phyloP scores from a whole-genome alignment of 1,284 basidiomycete species.

The Athelia psychrophila region DNA sequence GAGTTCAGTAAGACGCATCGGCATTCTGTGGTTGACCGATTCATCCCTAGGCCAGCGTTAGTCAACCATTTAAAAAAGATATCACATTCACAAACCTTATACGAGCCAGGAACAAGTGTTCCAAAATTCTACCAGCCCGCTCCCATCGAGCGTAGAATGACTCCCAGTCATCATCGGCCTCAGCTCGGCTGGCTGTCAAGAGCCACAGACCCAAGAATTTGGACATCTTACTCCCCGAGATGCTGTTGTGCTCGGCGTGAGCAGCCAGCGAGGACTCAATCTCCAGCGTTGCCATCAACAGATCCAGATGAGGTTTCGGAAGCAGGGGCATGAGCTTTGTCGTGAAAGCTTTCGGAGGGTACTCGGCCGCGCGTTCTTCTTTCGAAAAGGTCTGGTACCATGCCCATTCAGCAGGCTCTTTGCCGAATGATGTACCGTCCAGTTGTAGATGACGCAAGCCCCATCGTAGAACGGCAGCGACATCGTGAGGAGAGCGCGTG shows the following conservation, averaged over 20 bases:
- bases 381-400: conserved; percentile 67
- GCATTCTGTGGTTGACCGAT: conserved; percentile 50
- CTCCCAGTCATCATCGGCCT: conserved; percentile 50
- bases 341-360: conserved; percentile 59
- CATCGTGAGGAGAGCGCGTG: conserved; percentile 66
- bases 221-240: conserved; percentile 70
- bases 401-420: conserved; percentile 38
- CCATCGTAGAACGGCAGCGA: conserved; percentile 78
- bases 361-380: conserved; percentile 52
- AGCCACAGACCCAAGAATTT: conserved; percentile 75
- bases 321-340: conserved; percentile 54
- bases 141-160: conserved; percentile 75
- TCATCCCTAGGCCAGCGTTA: conserved; percentile 48
- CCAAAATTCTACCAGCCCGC: conserved; percentile 60
- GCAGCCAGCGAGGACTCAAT: conserved; percentile 66
- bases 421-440: conserved; percentile 52
- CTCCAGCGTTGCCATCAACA: conserved; percentile 55
- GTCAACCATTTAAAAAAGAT: conserved; percentile 4
- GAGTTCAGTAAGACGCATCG: conserved; percentile 66
- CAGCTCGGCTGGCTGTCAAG: conserved; percentile 42
- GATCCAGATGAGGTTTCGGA: conserved; percentile 50
- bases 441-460: conserved; percentile 67
- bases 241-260: conserved; percentile 65
- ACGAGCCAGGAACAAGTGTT: conserved; percentile 68
- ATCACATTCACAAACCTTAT: conserved; percentile 48